phyloP scores from a whole-genome alignment of 495 filamentous ascomycete species.

The Bacidia rubella region DNA sequence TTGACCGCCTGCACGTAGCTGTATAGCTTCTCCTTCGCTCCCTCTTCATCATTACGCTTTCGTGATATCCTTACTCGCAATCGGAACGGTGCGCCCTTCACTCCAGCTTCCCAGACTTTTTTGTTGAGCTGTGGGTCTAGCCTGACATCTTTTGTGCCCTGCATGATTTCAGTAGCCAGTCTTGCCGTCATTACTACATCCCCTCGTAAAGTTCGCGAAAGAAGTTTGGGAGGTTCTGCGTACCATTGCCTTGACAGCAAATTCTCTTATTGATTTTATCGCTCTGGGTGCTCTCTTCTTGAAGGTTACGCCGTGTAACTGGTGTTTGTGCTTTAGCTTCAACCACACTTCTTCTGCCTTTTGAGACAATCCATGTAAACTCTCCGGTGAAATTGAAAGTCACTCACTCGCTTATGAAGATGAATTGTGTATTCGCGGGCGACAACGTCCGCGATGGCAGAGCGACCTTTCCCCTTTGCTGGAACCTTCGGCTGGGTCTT shows the following conservation, averaged over 20 bases:
- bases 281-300: conserved; percentile 98
- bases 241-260: conserved; percentile 92
- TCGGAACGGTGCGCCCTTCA: conserved; percentile 96
- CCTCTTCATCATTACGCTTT: conserved; percentile 99
- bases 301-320: conserved; percentile 95
- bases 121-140: conserved; percentile 98
- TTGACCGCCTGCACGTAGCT: conserved; percentile 98
- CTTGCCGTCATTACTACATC: too few relatives aligned
- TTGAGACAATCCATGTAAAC: not conserved
- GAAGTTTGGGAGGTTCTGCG: conserved; percentile 21
- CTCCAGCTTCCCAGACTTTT: conserved; percentile 98
- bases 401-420: conserved; percentile 96
- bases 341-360: not conserved
- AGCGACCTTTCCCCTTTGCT: conserved; percentile 36
- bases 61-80: conserved; percentile 95
- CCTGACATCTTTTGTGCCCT: conserved; percentile 97
- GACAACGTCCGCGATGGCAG: conserved; percentile 95
- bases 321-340: conserved; percentile 15
- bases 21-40: conserved; percentile 96
- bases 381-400: not conserved
- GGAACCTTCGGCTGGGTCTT: conserved; percentile 14
- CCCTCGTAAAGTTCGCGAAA: conserved; percentile 14
- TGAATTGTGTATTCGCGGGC: conserved; percentile 99
- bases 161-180: not conserved
- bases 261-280: conserved; percentile 97